phyloP scores from a whole-genome alignment of 805 yeast species.

The Ogataea ganodermae region DNA sequence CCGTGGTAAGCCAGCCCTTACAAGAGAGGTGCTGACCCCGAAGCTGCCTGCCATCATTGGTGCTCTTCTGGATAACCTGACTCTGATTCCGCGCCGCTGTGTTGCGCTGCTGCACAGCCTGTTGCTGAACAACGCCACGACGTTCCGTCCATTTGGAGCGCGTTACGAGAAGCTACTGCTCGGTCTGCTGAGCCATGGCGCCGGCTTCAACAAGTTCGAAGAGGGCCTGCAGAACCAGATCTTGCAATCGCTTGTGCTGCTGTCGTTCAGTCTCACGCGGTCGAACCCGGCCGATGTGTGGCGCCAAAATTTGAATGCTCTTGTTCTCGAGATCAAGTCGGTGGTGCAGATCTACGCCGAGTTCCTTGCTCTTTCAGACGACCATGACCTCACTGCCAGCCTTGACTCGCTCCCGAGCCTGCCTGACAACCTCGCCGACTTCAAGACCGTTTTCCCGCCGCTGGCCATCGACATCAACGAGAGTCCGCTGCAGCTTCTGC shows the following conservation, averaged over 20 bases:
- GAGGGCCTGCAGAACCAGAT: conserved; percentile 41
- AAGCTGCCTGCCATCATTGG: conserved; percentile 64
- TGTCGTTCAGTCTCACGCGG: conserved; percentile 58
- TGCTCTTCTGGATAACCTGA: conserved; percentile 48
- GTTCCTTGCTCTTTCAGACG: conserved; percentile 58
- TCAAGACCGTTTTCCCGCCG: conserved; percentile 43
- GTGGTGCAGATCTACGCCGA: conserved; percentile 58
- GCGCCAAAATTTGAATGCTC: conserved; percentile 46
- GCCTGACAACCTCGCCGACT: conserved; percentile 19
- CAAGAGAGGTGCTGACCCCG: conserved; percentile 83
- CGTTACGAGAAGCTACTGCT: conserved; percentile 53
- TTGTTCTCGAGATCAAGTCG: conserved; percentile 56
- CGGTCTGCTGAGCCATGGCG: conserved; percentile 36
- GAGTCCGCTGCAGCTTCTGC: conserved; percentile 48
- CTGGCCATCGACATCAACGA: conserved; percentile 61
- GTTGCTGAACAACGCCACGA: conserved; percentile 64
- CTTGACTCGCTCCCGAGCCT: conserved; percentile 45
- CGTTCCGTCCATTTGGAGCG: conserved; percentile 76
- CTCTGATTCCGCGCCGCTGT: conserved; percentile 40
- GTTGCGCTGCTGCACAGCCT: conserved; percentile 45
- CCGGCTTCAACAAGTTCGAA: conserved; percentile 42
- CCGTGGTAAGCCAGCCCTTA: conserved; percentile 79
- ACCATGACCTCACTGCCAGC: conserved; percentile 46
- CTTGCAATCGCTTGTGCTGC: conserved; percentile 52
- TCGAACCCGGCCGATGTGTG: conserved; percentile 48